phyloP scores from a whole-genome alignment of 202 grass and related monocot genomes.

The Panicum virgatum region DNA sequence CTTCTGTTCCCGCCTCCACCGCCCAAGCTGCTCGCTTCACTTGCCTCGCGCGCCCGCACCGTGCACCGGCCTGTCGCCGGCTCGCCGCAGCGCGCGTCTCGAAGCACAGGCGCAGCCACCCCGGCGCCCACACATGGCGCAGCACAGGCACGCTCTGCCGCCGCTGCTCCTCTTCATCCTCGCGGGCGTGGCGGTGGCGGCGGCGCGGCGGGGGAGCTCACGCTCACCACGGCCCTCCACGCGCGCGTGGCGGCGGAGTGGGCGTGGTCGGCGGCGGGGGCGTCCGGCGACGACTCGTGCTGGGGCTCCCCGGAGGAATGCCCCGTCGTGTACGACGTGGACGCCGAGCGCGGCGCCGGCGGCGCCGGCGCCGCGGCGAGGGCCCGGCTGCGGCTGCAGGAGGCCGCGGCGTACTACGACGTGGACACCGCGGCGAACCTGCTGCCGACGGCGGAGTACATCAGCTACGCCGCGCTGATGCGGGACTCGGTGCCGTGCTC shows the following conservation, averaged over 20 bases:
- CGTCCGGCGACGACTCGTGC: slow-evolving; percentile 20
- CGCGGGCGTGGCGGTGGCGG: not conserved
- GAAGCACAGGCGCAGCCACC: not conserved
- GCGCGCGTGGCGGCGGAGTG: not conserved
- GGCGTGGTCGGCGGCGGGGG: not conserved
- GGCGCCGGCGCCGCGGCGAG: not conserved
- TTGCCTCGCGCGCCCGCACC: not conserved
- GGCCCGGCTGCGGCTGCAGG: slow-evolving; percentile 4
- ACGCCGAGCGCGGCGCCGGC: not conserved
- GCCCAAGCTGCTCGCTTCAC: not conserved
- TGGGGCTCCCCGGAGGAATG: slow-evolving; percentile 27
- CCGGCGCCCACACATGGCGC: slow-evolving; percentile 12
- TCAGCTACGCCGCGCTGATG: slow-evolving; percentile 47
- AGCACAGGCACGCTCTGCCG: not conserved
- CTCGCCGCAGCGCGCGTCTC: slow-evolving; percentile 14
- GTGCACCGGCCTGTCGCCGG: too few species aligned
- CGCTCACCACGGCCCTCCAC: not conserved
- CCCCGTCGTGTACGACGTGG: slow-evolving; percentile 13
- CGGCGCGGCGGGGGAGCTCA: slow-evolving; percentile 12
- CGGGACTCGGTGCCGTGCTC: slow-evolving; percentile 59
- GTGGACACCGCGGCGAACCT: not conserved
- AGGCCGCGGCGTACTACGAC: not conserved
- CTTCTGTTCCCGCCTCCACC: not conserved
- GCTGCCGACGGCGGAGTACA: slow-evolving; percentile 34
- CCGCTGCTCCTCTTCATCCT: not conserved